Conservation (phyloP, 2,329 filamentous ascomycete genomes). For the Magnaporthales sp. region DNA sequence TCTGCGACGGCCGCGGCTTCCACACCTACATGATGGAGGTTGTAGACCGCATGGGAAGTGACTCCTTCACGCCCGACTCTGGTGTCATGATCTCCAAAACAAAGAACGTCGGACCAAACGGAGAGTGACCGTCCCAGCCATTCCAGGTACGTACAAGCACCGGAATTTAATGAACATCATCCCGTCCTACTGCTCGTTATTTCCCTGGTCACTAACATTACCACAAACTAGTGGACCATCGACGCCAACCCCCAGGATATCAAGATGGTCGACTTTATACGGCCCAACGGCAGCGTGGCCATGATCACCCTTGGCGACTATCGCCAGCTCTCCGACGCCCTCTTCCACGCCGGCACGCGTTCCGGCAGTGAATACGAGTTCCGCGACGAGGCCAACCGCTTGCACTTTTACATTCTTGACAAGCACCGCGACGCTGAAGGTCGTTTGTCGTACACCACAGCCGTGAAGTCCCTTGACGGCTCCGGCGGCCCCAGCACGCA, state of each 20-base stretch:
- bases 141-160: conserved; percentile 23
- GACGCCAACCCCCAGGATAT: conserved; percentile 47
- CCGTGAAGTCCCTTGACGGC: conserved; percentile 32
- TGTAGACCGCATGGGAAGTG: conserved; percentile 43
- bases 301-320: conserved; percentile 44
- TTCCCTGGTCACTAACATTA: background rate
- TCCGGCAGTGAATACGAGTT: conserved; percentile 41
- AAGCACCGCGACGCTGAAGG: conserved; percentile 30
- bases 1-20: conserved; percentile 43
- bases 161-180: background rate
- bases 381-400: conserved; percentile 33
- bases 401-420: conserved; percentile 42
- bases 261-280: conserved; percentile 37
- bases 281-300: conserved; percentile 35
- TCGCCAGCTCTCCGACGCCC: conserved; percentile 41
- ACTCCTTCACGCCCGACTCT: conserved; percentile 40
- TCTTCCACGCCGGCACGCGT: conserved; percentile 44
- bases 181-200: background rate
- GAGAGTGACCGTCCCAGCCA: conserved; percentile 23
- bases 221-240: conserved; percentile 33
- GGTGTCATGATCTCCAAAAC: conserved; percentile 47
- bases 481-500: conserved; percentile 20
- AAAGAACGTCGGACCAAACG: conserved; percentile 25
- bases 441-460: conserved; percentile 39
- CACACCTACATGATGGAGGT: conserved; percentile 44